Evolutionary conservation across 1,284 basidiomycete species (phyloP), one percentile per base, ranked within the genome.

Genomic region (Ustilago shanxiensis): DNA sequence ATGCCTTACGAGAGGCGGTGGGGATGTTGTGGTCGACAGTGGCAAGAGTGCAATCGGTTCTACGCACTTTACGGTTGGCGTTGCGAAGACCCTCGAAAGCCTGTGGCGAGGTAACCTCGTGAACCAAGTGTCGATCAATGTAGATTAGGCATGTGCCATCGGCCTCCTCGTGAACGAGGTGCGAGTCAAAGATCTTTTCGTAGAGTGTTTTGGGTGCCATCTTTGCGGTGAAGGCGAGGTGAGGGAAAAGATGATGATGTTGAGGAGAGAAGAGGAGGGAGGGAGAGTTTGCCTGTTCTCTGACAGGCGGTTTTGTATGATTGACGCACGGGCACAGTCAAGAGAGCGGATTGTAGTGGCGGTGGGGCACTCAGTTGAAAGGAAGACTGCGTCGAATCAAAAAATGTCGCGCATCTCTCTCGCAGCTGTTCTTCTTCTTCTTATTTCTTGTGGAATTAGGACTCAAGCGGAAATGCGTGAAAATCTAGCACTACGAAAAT

Each of bases 1-100:
- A 84, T 20, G 72, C 45, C 52, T 83, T 82, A 59, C 84, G 81
- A 33, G 70, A 74, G 59, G 73, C 72, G n/a, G 84, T 85, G 37
- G 84, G 84, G 61, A 85, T 84, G 67, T 83, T 84, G 82, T 85
- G 84, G 64, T 85, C 84, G 31, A 85, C 82, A 39, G 84, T 85
- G 55, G 83, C 84, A 39, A 85, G 80, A 20, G 83, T 85, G 79
- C 82, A 85, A 71, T 85, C 84, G 26, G 79, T 73, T 24, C 83
- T 66, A 47, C 83, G 83, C 31, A 85, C 83, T 22, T 59, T 62
- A 16, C 83, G 77, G 47, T 70, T 65, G 35, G 83, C 81, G 58
- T 80, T 75, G 54, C 83, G 79, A 14, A 85, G 78, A 49, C 83
- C 83, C 62, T 85, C 83, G 55, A 85, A 85, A 7, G 83, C 81